Evolutionary conservation across 306 rosid species (phyloP), one percentile per base, ranked within the genome.

Genomic region (Lotus japonicus): DNA sequence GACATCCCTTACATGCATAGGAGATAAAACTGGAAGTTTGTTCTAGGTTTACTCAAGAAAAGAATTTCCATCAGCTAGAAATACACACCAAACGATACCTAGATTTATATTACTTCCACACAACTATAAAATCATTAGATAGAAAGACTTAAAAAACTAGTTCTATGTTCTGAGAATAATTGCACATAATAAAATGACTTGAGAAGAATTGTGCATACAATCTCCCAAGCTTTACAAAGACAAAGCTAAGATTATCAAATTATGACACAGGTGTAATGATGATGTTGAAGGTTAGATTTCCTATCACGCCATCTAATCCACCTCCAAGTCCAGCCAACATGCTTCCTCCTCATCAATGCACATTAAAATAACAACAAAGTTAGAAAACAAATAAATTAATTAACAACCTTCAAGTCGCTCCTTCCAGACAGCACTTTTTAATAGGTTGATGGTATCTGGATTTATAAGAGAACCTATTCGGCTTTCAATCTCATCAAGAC

Each of bases 401-500:
- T 70, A 76, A 80, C 70, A 77, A 94, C 97, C 99, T 84, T 95
- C 99, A 48, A 95, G 90, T 16, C 99, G 91, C 73, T 95, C 99
- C 77, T 95, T 95, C 99, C 99, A 95, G 8, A 78, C 91, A 42
- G 95, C 18, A 51, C 99, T 95, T 80, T 88, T 95, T 80, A 95
- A 83, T 64, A 71, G 86, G 67, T 95, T 76, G 76, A 91, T 70
- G n/a, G 87, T 84, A 58, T 91, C 97, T 33, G 83, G 78, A 70
- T 87, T 92, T 70, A 95, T 56, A 64, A 89, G 81, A 78, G 97
- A 83, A 68, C 99, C 95, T 75, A 95, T 72, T 73, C 88, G 85
- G 83, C 86, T 91, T 69, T 91, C 96, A 80, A 95, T 92, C 84
- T 95, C 99, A 71, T 95, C 99, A 51, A 95, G 96, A 65, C 95